phyloP scores from a whole-genome alignment of 441 rosid species.

The Breynia disticha region DNA sequence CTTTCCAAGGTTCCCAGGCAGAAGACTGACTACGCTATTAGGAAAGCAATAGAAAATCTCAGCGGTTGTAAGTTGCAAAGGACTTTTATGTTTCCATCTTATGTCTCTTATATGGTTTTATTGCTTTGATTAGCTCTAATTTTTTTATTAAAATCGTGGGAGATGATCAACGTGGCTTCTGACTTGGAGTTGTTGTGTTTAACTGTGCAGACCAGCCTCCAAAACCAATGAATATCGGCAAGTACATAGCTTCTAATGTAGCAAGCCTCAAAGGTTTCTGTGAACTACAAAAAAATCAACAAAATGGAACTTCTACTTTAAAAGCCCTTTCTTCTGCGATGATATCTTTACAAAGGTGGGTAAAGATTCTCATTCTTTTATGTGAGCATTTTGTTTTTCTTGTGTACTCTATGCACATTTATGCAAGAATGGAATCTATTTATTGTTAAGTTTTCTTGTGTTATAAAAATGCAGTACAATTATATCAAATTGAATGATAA shows the following conservation, averaged over 20 bases:
- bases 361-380: neutral
- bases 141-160: neutral
- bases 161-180: neutral
- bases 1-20: constrained; percentile 71
- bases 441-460: neutral
- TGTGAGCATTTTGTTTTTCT: neutral
- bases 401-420: neutral
- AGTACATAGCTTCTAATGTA: constrained; percentile 57
- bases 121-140: neutral
- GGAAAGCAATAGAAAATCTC: constrained; percentile 64
- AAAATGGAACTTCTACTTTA: constrained; percentile 42
- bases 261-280: constrained; percentile 54
- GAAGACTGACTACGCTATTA: constrained; percentile 54
- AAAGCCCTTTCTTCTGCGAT: constrained; percentile 70
- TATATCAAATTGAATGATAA: no score
- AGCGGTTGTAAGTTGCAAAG: constrained; percentile 73
- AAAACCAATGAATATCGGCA: constrained; percentile 51
- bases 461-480: no score
- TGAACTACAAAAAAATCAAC: constrained; percentile 36
- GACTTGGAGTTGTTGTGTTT: constrained; percentile 19
- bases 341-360: constrained; percentile 71
- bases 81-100: constrained; percentile 7
- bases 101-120: neutral
- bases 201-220: constrained; percentile 61
- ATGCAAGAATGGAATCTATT: neutral